Evolutionary conservation across 106 monocot species (phyloP).

Genomic region (Acorus calamus): DNA sequence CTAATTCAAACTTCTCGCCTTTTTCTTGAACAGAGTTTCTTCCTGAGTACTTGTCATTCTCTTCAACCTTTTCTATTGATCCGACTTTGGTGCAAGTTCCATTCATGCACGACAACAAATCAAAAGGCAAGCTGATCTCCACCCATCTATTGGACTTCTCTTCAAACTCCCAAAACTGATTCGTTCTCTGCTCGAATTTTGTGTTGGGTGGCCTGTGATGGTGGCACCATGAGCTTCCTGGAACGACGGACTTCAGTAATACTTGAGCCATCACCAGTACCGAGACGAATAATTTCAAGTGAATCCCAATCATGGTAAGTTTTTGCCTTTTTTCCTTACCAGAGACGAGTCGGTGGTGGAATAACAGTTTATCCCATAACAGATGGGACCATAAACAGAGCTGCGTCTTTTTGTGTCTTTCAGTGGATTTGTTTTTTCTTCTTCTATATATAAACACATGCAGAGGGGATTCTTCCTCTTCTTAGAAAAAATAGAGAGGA

Average conservation of each 20-base stretch:
- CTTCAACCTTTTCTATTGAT: conserved; percentile 30
- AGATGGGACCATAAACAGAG: conserved; percentile 2
- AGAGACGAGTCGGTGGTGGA: not conserved
- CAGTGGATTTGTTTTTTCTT: too few species aligned
- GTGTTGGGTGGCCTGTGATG: conserved; percentile 11
- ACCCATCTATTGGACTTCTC: conserved; percentile 64
- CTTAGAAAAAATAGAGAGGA: not conserved
- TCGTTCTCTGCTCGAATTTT: conserved; percentile 60
- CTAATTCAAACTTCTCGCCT: not conserved
- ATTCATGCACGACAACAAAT: conserved; percentile 59
- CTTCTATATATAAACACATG: not conserved
- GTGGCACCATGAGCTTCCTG: conserved; percentile 28
- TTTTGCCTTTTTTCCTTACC: not conserved
- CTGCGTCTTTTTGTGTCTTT: too few species aligned
- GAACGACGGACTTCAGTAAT: conserved; percentile 11
- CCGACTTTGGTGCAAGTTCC: conserved; percentile 64
- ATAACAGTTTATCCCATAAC: conserved; percentile 5
- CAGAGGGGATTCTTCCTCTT: not conserved
- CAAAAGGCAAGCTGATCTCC: conserved; percentile 58
- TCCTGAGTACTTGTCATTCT: not conserved
- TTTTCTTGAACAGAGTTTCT: not conserved
- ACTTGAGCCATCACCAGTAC: conserved; percentile 7
- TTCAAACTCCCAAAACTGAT: conserved; percentile 63
- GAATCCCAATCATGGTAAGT: conserved; percentile 9
- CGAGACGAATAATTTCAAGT: conserved; percentile 19